Evolutionary conservation across 2,329 filamentous ascomycete species (phyloP).

Genomic region (Ophiostoma himal-ulmi): DNA sequence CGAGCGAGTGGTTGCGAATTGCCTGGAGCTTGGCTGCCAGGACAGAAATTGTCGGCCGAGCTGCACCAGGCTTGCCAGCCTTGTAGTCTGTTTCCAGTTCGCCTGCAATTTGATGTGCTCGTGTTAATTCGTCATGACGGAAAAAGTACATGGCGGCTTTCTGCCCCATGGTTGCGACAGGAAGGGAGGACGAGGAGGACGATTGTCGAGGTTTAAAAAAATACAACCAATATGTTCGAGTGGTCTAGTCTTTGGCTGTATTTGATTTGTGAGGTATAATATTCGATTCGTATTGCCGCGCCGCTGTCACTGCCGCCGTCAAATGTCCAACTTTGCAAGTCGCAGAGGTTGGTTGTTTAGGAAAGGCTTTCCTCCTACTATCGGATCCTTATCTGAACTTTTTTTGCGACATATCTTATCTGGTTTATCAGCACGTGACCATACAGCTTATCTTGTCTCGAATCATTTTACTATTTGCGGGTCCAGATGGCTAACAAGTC

Average conservation of each 20-base stretch:
- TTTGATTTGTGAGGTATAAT: no score
- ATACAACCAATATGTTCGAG: no score
- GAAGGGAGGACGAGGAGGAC: neutral
- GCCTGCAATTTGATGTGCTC: neutral
- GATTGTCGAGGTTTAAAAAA: neutral
- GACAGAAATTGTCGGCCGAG: slow-evolving; percentile 20
- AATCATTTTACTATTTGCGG: no score
- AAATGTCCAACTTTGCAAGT: no score
- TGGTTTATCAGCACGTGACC: neutral
- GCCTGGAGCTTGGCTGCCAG: slow-evolving; percentile 20
- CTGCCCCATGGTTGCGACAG: slow-evolving; percentile 6
- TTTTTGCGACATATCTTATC: neutral
- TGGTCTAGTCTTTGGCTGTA: neutral
- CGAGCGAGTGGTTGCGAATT: slow-evolving; percentile 25
- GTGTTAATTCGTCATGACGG: slow-evolving; percentile 11
- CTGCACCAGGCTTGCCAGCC: slow-evolving; percentile 18
- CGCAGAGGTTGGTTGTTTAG: no score
- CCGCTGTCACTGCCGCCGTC: neutral
- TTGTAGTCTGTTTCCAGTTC: slow-evolving; percentile 18
- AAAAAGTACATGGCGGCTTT: neutral
- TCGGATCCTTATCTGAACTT: slow-evolving; percentile 9
- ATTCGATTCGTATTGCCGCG: neutral
- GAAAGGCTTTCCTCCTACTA: slow-evolving; percentile 1
- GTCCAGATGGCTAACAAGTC: neutral
- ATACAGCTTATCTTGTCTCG: neutral